These are phyloP conservation scores for Begonia masoniana DNA, from an alignment of 306 rosid species.

Conservation along the genomic window DNA sequence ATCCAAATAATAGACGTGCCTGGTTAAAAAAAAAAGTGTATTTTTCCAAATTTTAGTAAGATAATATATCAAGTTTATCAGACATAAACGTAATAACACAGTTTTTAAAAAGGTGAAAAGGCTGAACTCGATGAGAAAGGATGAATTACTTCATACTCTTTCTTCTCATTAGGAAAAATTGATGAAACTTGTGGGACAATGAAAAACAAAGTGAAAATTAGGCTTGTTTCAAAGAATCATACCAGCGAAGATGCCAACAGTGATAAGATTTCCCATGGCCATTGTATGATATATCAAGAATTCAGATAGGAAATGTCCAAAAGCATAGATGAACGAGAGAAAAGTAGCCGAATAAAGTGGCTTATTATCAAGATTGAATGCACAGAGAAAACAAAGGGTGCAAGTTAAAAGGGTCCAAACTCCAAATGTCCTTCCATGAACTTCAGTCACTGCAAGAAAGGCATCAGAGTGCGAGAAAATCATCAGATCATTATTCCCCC, in stretches of 20 bases:
- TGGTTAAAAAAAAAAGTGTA: conserved; percentile 13
- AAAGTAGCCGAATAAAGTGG: conserved; percentile 76
- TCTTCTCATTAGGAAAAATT: not conserved
- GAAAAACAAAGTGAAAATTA: conserved; percentile 2
- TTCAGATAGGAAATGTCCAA: conserved; percentile 87
- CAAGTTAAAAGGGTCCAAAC: conserved; percentile 87
- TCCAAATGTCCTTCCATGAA: conserved; percentile 96
- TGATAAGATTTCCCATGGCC: conserved; percentile 57
- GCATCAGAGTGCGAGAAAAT: not conserved
- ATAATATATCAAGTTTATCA: not conserved
- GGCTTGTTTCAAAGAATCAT: conserved; percentile 12
- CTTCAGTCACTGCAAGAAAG: conserved; percentile 56
- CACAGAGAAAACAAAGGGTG: conserved; percentile 88
- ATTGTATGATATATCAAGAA: conserved; percentile 64
- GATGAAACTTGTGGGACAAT: conserved; percentile 5
- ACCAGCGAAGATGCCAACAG: conserved; percentile 89
- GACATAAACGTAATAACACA: not conserved
- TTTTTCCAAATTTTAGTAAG: not conserved
- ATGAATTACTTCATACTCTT: too few species aligned
- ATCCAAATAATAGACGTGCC: conserved; percentile 92
- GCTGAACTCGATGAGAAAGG: too few species aligned
- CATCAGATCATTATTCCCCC: not conserved
- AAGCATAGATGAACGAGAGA: conserved; percentile 72
- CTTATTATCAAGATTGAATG: conserved; percentile 84
- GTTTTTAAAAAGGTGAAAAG: not conserved